phyloP scores from a whole-genome alignment of 1,139 yeast species.

The Nakaseomyces delphensis region DNA sequence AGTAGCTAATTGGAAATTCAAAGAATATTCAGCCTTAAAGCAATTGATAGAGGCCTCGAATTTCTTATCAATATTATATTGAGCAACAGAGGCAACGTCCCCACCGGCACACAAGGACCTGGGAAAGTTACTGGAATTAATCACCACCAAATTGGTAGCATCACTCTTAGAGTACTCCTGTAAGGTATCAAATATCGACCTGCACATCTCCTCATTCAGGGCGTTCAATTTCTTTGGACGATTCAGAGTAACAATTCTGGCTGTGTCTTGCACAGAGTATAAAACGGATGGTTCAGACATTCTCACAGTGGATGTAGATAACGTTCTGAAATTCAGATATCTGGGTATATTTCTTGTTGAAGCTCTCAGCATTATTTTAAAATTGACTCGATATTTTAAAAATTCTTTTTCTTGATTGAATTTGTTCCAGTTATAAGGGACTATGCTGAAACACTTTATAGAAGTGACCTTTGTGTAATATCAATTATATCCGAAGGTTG shows the following conservation, averaged over 20 bases:
- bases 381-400: too few species aligned
- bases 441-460: too few species aligned
- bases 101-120: slow-evolving; percentile 80
- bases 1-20: slow-evolving; percentile 72
- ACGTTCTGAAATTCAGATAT: background rate
- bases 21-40: slow-evolving; percentile 72
- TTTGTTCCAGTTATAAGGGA: too few species aligned
- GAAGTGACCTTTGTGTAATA: too few species aligned
- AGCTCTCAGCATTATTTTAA: slow-evolving; percentile 6
- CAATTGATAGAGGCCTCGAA: slow-evolving; percentile 46
- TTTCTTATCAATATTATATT: slow-evolving; percentile 41
- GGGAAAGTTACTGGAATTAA: slow-evolving; percentile 46
- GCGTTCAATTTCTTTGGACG: slow-evolving; percentile 83
- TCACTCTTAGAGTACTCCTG: slow-evolving; percentile 66
- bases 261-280: slow-evolving; percentile 34
- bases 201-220: slow-evolving; percentile 68
- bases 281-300: slow-evolving; percentile 10
- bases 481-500: too few species aligned
- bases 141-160: slow-evolving; percentile 54
- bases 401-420: too few species aligned
- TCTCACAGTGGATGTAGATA: background rate
- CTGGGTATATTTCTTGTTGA: background rate
- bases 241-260: slow-evolving; percentile 71
- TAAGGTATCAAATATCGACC: slow-evolving; percentile 64
- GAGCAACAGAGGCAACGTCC: slow-evolving; percentile 75